Percentiles rank a stretch among this genome's conserved stretches.
Conservation (phyloP, 208 protist species). For the Leishmania martiniquensis region DNA sequence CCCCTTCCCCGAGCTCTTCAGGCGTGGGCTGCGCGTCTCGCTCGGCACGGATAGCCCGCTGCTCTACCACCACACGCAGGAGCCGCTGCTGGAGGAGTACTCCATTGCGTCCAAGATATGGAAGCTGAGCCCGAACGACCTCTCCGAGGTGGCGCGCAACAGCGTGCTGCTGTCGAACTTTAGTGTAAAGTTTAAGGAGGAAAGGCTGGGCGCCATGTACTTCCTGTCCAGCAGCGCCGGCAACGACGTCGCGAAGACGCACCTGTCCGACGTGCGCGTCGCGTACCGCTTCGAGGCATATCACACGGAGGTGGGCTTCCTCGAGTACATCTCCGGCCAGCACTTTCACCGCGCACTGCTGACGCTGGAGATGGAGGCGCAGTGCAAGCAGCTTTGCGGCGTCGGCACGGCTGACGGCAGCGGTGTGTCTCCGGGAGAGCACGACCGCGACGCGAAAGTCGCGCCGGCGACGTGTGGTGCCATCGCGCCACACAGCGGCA, state of each 20-base stretch:
- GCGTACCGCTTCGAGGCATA: conserved; percentile 93
- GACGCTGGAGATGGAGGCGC: conserved; percentile 66
- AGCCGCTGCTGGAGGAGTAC: conserved; percentile 94
- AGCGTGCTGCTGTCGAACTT: conserved; percentile 90
- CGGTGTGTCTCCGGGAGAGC: background rate
- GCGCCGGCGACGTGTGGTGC: conserved; percentile 5
- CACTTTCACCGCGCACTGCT: conserved; percentile 75
- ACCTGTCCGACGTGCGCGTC: conserved; percentile 88
- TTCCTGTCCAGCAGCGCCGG: conserved; percentile 90
- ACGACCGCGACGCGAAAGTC: background rate
- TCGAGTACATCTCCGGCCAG: conserved; percentile 85
- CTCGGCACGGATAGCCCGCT: conserved; percentile 96
- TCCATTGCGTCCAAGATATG: conserved; percentile 93
- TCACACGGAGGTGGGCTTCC: conserved; percentile 85
- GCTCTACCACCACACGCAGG: conserved; percentile 98
- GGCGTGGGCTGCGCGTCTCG: conserved; percentile 95
- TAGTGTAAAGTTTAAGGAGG: conserved; percentile 76
- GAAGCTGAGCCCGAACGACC: conserved; percentile 91
- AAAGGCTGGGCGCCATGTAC: conserved; percentile 84
- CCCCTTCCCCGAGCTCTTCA: conserved; percentile 96
- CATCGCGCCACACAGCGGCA: too few species aligned
- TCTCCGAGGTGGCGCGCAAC: conserved; percentile 93
- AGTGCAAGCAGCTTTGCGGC: conserved; percentile 35
- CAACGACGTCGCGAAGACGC: conserved; percentile 82
- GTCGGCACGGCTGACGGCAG: background rate